A percentile compares a stretch with the other conserved stretches of the same genome.
These are phyloP conservation scores for Nemania bipapillata DNA, from an alignment of 2,329 filamentous ascomycete species.

Conservation along the genomic window DNA sequence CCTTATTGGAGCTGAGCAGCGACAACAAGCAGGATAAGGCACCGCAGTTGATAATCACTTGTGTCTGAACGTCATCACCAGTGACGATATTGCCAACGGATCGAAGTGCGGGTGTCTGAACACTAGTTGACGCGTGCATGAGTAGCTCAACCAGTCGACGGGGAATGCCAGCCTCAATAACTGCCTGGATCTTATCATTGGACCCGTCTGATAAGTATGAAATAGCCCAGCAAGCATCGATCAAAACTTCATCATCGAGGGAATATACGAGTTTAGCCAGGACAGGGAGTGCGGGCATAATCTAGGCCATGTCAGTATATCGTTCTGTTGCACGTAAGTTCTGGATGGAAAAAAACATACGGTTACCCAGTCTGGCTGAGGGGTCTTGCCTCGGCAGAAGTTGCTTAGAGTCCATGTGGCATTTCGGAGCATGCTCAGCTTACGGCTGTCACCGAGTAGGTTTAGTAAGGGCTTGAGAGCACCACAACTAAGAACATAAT, in stretches of 20 bases:
- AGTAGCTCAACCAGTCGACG: conserved; percentile 95
- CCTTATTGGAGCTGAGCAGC: conserved; percentile 94
- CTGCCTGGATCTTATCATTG: conserved; percentile 99
- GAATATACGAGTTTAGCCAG: conserved; percentile 98
- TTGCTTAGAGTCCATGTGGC: conserved; percentile 99
- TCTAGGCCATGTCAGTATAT: conserved; percentile 64
- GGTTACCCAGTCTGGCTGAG: conserved; percentile 96
- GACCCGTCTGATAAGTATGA: conserved; percentile 97
- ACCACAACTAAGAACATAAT: conserved; percentile 92
- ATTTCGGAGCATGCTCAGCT: conserved; percentile 98
- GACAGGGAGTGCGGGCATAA: conserved; percentile 91
- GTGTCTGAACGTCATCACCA: conserved; percentile 97
- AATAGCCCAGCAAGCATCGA: conserved; percentile 99
- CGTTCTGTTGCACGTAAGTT: not conserved
- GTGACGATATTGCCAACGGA: conserved; percentile 99
- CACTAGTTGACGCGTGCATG: conserved; percentile 97
- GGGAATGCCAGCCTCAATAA: conserved; percentile 97
- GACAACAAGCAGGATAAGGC: conserved; percentile 91
- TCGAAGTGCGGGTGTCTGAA: conserved; percentile 95
- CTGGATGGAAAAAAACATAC: conserved; percentile 65
- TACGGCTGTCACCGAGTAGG: conserved; percentile 94
- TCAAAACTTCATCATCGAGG: conserved; percentile 95
- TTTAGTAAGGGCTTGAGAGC: conserved; percentile 89
- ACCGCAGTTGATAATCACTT: conserved; percentile 99
- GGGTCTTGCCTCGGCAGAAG: conserved; percentile 99